phyloP scores from a whole-genome alignment of 129 eudicot species.

The Deinandra increscens region DNA sequence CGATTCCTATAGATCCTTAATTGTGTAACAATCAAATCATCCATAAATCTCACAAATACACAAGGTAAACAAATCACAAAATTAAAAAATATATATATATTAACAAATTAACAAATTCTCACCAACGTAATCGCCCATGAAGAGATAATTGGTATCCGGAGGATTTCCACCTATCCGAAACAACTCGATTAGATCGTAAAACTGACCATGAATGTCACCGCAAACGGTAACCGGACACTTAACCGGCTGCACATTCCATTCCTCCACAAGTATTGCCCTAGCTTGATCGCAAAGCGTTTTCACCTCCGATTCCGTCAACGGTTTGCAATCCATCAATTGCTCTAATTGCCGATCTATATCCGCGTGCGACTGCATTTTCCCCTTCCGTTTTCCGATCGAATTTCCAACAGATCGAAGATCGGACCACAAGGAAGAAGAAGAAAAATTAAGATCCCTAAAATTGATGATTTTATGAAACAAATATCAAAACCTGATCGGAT shows the following conservation, averaged over 20 bases:
- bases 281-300: slow-evolving; percentile 77
- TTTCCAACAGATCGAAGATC: slow-evolving; percentile 35
- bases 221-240: slow-evolving; percentile 84
- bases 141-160: slow-evolving; percentile 86
- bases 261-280: slow-evolving; percentile 79
- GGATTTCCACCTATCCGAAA: slow-evolving; percentile 72
- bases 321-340: slow-evolving; percentile 87
- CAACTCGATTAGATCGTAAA: slow-evolving; percentile 74
- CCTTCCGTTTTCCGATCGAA: slow-evolving; percentile 7
- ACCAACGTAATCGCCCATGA: slow-evolving; percentile 97
- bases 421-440: slow-evolving; percentile 1
- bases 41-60: not conserved
- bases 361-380: slow-evolving; percentile 56
- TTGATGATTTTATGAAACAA: slow-evolving; percentile 7
- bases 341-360: slow-evolving; percentile 81
- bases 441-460: slow-evolving; percentile 13
- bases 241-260: slow-evolving; percentile 92
- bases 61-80: not conserved
- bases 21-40: not conserved
- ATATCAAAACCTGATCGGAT: slow-evolving; percentile 12
- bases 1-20: not conserved
- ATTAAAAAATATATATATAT: too few relatives aligned
- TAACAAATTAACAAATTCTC: too few relatives aligned
- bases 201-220: slow-evolving; percentile 82
- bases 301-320: slow-evolving; percentile 77